Conservation (phyloP, 768 basidiomycete species). For the Lactarius vividus region DNA sequence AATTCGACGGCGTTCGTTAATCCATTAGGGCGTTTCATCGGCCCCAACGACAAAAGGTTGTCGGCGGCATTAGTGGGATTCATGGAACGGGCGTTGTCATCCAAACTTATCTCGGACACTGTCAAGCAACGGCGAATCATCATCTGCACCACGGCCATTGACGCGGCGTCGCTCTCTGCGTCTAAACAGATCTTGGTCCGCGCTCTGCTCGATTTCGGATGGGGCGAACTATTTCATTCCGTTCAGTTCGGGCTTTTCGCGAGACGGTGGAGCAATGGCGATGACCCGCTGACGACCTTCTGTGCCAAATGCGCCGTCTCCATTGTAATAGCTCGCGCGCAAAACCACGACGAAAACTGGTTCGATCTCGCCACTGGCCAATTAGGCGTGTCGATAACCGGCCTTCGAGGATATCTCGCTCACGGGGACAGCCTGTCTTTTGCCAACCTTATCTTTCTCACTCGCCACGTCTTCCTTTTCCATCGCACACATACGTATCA, state of each 20-base stretch:
- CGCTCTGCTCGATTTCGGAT: constrained; percentile 1
- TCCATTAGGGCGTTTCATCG: constrained; percentile 3
- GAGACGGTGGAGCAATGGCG: not conserved
- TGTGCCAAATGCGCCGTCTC: constrained; percentile 10
- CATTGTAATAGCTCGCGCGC: not conserved
- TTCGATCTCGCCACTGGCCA: constrained; percentile 1
- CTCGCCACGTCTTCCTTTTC: not conserved
- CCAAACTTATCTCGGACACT: constrained; percentile 8
- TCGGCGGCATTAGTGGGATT: constrained; percentile 4
- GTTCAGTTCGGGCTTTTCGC: constrained; percentile 7
- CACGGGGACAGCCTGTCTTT: constrained; percentile 4
- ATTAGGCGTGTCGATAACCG: constrained; percentile 4
- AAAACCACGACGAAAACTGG: constrained; percentile 8
- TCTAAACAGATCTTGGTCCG: constrained; percentile 5
- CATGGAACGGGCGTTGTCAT: constrained; percentile 9
- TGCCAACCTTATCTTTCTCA: constrained; percentile 9
- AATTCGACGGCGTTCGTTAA: not conserved
- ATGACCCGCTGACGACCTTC: not conserved
- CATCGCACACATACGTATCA: not conserved
- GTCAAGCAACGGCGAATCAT: constrained; percentile 13
- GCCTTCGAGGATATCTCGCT: not conserved
- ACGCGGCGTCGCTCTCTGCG: constrained; percentile 1
- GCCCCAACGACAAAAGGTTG: constrained; percentile 11
- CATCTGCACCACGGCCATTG: constrained; percentile 9
- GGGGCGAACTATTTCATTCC: constrained; percentile 1